phyloP scores from a whole-genome alignment of 2,329 filamentous ascomycete genomes.

The Pseudogymnoascus sp. region DNA sequence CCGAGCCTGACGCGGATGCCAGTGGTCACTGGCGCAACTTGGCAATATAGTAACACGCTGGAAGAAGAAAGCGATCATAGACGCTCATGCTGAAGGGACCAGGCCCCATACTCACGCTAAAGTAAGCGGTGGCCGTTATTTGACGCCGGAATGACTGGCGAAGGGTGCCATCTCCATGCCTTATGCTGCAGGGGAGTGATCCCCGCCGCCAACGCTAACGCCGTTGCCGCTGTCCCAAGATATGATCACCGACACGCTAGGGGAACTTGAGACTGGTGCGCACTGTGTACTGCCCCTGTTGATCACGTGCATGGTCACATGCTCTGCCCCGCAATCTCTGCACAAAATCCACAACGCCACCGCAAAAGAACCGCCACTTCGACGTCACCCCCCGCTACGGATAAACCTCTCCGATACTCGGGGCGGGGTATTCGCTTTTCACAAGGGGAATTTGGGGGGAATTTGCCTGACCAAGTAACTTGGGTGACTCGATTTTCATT shows the following conservation, averaged over 20 bases:
- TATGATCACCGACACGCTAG: neutral
- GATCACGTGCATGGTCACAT: neutral
- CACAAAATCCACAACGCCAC: neutral
- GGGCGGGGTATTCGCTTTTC: neutral
- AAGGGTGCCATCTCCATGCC: neutral
- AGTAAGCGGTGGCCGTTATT: neutral
- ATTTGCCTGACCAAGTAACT: neutral
- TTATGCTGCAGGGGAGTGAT: neutral
- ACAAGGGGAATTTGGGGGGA: neutral
- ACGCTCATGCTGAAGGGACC: neutral
- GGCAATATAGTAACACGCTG: neutral
- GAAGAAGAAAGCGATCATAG: neutral
- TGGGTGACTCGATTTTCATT: constrained; percentile 6
- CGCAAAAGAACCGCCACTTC: neutral
- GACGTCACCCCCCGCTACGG: neutral
- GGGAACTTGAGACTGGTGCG: neutral
- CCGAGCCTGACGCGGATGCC: neutral
- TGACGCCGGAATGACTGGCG: neutral
- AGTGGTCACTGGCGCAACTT: neutral
- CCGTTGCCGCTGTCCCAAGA: neutral
- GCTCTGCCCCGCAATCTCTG: neutral
- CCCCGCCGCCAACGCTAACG: neutral
- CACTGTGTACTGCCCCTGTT: too few species aligned
- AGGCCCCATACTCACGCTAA: neutral
- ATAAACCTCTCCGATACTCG: constrained; percentile 1